Evolutionary conservation across 108 stramenopile species (phyloP).

Genomic region (Fistulifera solaris): DNA sequence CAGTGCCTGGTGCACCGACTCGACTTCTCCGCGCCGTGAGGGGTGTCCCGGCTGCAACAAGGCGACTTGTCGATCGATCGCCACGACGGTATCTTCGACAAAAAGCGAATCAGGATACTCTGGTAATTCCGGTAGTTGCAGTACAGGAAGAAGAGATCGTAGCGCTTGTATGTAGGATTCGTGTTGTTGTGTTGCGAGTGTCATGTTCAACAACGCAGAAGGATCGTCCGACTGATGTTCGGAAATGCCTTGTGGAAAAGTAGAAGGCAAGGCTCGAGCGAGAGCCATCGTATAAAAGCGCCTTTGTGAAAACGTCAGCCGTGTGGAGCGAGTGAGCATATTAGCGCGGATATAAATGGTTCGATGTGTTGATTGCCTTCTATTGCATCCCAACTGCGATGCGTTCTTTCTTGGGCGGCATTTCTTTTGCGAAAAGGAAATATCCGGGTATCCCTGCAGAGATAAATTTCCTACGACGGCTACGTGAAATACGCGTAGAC

Average conservation of each 20-base stretch:
- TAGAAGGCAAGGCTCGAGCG: conserved; percentile 34
- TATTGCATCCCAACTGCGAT: too few species aligned
- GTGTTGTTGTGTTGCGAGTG: conserved; percentile 30
- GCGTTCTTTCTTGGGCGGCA: too few species aligned
- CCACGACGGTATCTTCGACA: conserved; percentile 68
- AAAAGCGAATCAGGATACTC: conserved; percentile 53
- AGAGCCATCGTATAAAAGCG: conserved; percentile 28
- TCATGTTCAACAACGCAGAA: conserved; percentile 12
- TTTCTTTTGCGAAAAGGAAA: too few species aligned
- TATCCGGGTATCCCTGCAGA: too few species aligned
- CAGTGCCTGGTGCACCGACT: conserved; percentile 26
- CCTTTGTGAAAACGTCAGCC: conserved; percentile 6
- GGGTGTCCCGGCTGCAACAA: conserved; percentile 39
- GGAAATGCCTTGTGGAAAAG: conserved; percentile 37
- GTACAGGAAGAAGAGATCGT: conserved; percentile 3
- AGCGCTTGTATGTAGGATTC: conserved; percentile 27
- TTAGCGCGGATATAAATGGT: too few species aligned
- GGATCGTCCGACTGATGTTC: conserved; percentile 14
- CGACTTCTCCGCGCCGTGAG: conserved; percentile 54
- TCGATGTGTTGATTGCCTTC: too few species aligned
- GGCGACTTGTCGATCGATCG: conserved; percentile 33
- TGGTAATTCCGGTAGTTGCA: conserved; percentile 38
- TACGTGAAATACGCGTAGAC: too few species aligned
- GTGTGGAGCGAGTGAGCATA: too few species aligned
- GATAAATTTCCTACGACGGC: too few species aligned